Evolutionary conservation across 148 eudicot species (phyloP).

Genomic region (Silene uniflora): DNA sequence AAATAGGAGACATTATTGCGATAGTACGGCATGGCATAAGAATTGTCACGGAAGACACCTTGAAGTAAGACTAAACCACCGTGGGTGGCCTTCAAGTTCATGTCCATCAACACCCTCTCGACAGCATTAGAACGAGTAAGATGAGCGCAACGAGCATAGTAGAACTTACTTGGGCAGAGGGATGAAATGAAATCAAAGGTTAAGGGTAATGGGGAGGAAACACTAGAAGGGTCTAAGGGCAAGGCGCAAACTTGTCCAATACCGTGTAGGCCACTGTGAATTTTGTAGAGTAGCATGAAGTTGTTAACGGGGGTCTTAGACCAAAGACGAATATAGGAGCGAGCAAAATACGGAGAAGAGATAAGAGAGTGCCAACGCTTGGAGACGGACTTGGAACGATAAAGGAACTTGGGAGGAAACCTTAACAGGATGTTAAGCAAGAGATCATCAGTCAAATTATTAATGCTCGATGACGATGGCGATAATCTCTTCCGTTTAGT

Average conservation of each 20-base stretch:
- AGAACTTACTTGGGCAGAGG: not conserved
- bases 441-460: not conserved
- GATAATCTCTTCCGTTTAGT: too few species aligned
- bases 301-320: not conserved
- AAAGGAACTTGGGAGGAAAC: not conserved
- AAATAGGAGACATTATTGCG: not conserved
- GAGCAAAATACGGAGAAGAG: not conserved
- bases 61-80: not conserved
- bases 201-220: not conserved
- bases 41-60: not conserved
- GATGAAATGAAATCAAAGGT: constrained; percentile 4
- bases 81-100: not conserved
- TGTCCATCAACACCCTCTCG: not conserved
- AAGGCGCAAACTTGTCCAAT: not conserved
- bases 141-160: not conserved
- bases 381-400: not conserved
- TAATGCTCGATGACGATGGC: not conserved
- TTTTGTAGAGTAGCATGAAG: not conserved
- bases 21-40: not conserved
- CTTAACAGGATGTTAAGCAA: not conserved
- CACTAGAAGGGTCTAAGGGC: not conserved
- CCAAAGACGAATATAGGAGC: not conserved
- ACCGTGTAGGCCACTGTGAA: not conserved
- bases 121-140: not conserved
- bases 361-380: not conserved